A percentile compares a stretch with the other conserved stretches of the same genome.
These are phyloP conservation scores for Mycena filopes DNA, from an alignment of 768 basidiomycete species.

Conservation along the genomic window DNA sequence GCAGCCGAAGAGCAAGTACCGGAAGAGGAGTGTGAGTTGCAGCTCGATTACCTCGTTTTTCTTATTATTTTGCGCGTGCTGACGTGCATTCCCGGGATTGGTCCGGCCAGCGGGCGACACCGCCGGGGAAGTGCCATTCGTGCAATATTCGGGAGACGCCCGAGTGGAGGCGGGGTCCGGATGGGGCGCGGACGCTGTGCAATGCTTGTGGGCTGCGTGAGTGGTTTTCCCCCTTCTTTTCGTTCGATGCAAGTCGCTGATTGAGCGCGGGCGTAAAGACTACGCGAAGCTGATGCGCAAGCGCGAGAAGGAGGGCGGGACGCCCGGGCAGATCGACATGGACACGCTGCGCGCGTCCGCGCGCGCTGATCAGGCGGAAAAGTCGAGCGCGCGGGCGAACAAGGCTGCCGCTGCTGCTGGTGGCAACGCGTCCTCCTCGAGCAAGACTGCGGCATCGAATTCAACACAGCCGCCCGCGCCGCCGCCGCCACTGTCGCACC, in stretches of 20 bases:
- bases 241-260: not conserved
- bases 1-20: conserved; percentile 82
- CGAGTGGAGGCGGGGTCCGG: conserved; percentile 89
- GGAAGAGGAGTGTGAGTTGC: conserved; percentile 83
- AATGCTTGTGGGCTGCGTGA: conserved; percentile 88
- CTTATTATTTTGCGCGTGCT: conserved; percentile 22
- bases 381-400: conserved; percentile 53
- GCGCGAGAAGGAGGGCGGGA: conserved; percentile 69
- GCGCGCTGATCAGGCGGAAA: conserved; percentile 48
- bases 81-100: conserved; percentile 42
- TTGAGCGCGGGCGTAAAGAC: conserved; percentile 53
- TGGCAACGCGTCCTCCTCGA: conserved; percentile 23
- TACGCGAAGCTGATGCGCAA: conserved; percentile 88
- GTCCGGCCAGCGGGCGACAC: conserved; percentile 77
- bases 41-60: conserved; percentile 13
- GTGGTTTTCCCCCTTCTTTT: conserved; percentile 42
- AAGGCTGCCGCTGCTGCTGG: conserved; percentile 41
- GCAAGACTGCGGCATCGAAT: not conserved
- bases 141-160: conserved; percentile 90
- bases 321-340: conserved; percentile 69
- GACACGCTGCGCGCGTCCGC: conserved; percentile 81
- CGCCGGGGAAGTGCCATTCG: conserved; percentile 88
- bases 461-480: conserved; percentile 19
- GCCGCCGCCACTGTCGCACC: conserved; percentile 43
- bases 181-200: conserved; percentile 85